Base-by-base conservation (phyloP, 78 protist species). In the slime mould (Dictyostelium discoideum) region DNA sequence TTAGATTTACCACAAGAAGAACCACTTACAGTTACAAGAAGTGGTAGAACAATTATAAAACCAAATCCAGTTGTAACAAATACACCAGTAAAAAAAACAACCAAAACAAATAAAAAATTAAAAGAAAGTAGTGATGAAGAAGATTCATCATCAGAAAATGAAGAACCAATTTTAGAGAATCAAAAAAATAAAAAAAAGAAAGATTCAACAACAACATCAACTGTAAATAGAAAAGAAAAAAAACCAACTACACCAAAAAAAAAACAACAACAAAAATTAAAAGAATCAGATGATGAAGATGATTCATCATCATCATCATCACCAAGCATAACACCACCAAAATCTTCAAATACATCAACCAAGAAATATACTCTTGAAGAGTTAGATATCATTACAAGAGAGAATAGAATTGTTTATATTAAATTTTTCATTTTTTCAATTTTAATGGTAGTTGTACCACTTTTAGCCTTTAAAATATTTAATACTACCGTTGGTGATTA, bases 381-480 rank as follows among this genome's bases (percentile, higher is more conserved):
- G 54, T 50, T 82, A 42, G 40, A 82, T n/a, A 50, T 29, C 1
- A 90, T 86, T 26, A 80, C 69, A 80, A 9, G 48, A 72, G 88
- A 46, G 73, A 90, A 90, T 54, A 90, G 77, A 72, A 22, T 37
- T 18, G 95, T 90, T n/a, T 32, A 81, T 10, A 22, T 90, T 24
- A 90, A 90, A 54, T 82, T 90, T 46, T 26, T 90, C 42, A 72
- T 90, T 42, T 90, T 90, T 46, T 54, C 95, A 37, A 72, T 90
- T 39, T 69, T 83, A 39, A 90, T 90, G 95, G 46, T 90, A 13
- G 39, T 72, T 24, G 95, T 90, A 67, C 95, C 95, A 32, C 22
- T 90, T 54, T 9, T 40, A 1, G 16, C 29, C 1, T 90, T 67
- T 42, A 65, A 24, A 26, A 2, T 20, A 16, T 67, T 40, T 29